Conservation (phyloP, 2,329 filamentous ascomycete genomes). For the Fusarium sulawesiense region DNA sequence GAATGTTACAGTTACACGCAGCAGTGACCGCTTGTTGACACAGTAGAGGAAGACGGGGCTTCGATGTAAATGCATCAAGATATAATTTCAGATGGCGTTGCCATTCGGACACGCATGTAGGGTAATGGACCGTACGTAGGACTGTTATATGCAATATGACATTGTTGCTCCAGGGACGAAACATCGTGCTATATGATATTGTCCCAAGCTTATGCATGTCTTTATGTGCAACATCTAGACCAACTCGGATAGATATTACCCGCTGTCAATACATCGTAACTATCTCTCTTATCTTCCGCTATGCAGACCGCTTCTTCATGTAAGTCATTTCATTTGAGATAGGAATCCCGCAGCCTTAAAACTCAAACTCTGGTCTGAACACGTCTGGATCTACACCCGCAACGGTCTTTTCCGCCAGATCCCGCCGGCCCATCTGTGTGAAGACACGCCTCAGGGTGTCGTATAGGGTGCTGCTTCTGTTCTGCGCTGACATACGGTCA, state of each 20-base stretch:
- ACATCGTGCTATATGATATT: constrained; percentile 7
- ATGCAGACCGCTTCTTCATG: constrained; percentile 12
- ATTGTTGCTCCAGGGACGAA: constrained; percentile 16
- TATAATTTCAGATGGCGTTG: background rate
- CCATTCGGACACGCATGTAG: background rate
- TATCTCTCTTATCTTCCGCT: background rate
- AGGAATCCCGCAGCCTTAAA: constrained; percentile 55
- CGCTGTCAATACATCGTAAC: constrained; percentile 3
- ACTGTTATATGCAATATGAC: background rate
- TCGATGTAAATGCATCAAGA: background rate
- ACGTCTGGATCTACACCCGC: constrained; percentile 90
- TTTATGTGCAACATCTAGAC: constrained; percentile 23
- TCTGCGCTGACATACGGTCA: constrained; percentile 91
- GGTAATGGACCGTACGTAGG: background rate
- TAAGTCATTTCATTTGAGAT: constrained; percentile 4
- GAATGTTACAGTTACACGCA: background rate
- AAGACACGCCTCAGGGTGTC: constrained; percentile 96
- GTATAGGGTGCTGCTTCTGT: constrained; percentile 95
- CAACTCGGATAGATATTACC: background rate
- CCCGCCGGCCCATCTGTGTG: constrained; percentile 90
- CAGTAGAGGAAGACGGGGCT: background rate
- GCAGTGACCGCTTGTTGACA: background rate
- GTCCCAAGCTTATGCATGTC: constrained; percentile 21
- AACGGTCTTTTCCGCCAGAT: constrained; percentile 88
- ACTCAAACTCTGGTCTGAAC: constrained; percentile 92